Conservation (phyloP, 2,329 filamentous ascomycete genomes). For the Fusarium sp. region DNA sequence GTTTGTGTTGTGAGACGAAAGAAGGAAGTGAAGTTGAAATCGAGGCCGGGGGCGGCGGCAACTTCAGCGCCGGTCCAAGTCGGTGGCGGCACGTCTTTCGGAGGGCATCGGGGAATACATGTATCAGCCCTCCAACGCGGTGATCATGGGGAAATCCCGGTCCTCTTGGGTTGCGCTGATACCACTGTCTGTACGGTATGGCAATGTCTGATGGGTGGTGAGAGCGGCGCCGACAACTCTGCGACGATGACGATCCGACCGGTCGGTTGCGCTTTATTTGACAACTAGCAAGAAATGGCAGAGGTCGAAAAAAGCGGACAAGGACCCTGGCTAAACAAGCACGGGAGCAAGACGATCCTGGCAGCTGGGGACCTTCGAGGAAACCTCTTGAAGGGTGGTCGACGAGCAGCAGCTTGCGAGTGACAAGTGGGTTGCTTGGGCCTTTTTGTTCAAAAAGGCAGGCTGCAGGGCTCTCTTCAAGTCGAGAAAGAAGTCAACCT, state of each 20-base stretch:
- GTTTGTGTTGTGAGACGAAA: constrained; percentile 24
- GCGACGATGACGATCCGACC: background rate
- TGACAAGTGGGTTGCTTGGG: constrained; percentile 4
- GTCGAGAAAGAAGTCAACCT: background rate
- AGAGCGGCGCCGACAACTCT: background rate
- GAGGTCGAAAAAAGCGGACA: constrained; percentile 11
- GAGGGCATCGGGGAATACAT: constrained; percentile 9
- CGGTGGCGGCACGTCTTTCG: constrained; percentile 7
- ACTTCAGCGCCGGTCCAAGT: constrained; percentile 8
- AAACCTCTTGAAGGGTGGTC: background rate
- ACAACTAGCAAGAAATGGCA: background rate
- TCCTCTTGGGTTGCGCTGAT: background rate
- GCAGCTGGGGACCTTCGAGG: background rate
- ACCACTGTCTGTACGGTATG: background rate
- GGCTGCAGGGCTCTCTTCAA: background rate
- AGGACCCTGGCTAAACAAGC: background rate
- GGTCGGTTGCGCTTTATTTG: constrained; percentile 31
- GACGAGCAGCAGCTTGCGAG: background rate
- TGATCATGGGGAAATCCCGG: background rate
- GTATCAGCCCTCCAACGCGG: background rate
- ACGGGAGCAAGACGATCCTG: background rate
- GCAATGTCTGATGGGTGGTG: background rate
- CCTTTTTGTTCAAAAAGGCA: constrained; percentile 5
- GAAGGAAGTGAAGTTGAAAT: constrained; percentile 1
- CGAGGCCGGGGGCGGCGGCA: background rate